These are phyloP conservation scores for Fusarium avenaceum DNA, from an alignment of 2,329 filamentous ascomycete species.

Conservation along the genomic window DNA sequence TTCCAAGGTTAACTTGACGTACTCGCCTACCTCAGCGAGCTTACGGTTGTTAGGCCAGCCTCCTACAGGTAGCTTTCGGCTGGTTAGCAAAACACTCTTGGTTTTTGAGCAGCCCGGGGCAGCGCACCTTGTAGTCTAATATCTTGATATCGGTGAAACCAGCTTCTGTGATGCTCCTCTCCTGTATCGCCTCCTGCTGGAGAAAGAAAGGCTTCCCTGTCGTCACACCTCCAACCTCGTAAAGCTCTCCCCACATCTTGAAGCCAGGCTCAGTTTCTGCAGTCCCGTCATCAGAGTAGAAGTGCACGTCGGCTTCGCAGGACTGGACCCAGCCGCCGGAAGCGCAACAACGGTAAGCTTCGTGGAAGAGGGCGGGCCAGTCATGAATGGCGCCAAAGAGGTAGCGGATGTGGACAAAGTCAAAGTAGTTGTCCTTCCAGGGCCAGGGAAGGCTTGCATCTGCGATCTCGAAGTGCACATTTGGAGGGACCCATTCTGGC, in stretches of 20 bases:
- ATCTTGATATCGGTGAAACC: slow-evolving; percentile 38
- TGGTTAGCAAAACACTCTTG: slow-evolving; percentile 10
- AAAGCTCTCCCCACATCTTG: slow-evolving; percentile 29
- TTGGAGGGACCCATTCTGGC: slow-evolving; percentile 44
- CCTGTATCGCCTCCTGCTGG: slow-evolving; percentile 30
- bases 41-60: slow-evolving; percentile 43
- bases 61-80: slow-evolving; percentile 37
- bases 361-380: slow-evolving; percentile 35
- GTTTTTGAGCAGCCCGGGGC: neutral
- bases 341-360: slow-evolving; percentile 40
- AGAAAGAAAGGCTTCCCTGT: slow-evolving; percentile 33
- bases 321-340: slow-evolving; percentile 42
- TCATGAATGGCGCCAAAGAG: slow-evolving; percentile 41
- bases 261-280: slow-evolving; percentile 28
- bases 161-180: slow-evolving; percentile 36
- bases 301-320: slow-evolving; percentile 38
- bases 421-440: slow-evolving; percentile 40
- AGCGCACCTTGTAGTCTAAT: slow-evolving; percentile 39
- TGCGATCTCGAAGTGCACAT: slow-evolving; percentile 41
- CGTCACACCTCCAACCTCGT: slow-evolving; percentile 14
- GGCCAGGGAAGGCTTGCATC: slow-evolving; percentile 42
- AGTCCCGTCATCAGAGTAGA: slow-evolving; percentile 41
- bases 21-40: slow-evolving; percentile 39
- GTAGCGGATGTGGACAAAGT: slow-evolving; percentile 43
- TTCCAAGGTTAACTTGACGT: slow-evolving; percentile 41